Percentiles rank a stretch among this genome's conserved stretches.
Conservation (phyloP, 805 yeast species). For the Saturnispora ahearnii region DNA sequence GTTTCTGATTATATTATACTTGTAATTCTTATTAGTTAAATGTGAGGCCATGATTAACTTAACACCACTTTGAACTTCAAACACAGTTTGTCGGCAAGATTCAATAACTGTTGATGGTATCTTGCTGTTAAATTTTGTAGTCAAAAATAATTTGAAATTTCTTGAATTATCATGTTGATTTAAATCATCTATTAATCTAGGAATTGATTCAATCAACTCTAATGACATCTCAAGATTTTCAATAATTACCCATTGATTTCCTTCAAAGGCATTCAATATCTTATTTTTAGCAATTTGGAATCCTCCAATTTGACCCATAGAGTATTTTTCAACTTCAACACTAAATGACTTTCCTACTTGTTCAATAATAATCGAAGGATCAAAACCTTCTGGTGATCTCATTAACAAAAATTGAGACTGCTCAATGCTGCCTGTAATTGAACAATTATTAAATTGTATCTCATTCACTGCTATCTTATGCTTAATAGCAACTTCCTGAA, state of each 20-base stretch:
- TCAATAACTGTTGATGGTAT: conserved; percentile 52
- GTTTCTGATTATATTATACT: conserved; percentile 7
- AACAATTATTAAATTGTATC: conserved; percentile 14
- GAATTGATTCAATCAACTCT: conserved; percentile 50
- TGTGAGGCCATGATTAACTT: conserved; percentile 32
- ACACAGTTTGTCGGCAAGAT: conserved; percentile 44
- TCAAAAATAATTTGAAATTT: conserved; percentile 52
- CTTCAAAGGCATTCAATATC: conserved; percentile 35
- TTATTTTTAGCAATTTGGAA: conserved; percentile 45
- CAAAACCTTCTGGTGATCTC: conserved; percentile 54
- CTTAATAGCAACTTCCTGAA: conserved; percentile 9
- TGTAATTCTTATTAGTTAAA: conserved; percentile 7
- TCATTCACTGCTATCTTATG: neutral
- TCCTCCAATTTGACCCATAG: conserved; percentile 74
- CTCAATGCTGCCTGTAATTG: conserved; percentile 17
- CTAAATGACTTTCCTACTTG: conserved; percentile 30
- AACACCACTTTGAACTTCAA: conserved; percentile 58
- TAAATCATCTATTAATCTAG: conserved; percentile 33
- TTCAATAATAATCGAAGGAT: conserved; percentile 50
- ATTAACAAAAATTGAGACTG: conserved; percentile 37
- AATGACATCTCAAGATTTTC: conserved; percentile 76
- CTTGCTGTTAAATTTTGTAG: conserved; percentile 41
- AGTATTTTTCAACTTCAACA: conserved; percentile 33
- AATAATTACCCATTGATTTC: conserved; percentile 62
- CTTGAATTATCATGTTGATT: conserved; percentile 14